Evolutionary conservation across 179 eudicot species (phyloP).

Genomic region (Actinidia arguta): DNA sequence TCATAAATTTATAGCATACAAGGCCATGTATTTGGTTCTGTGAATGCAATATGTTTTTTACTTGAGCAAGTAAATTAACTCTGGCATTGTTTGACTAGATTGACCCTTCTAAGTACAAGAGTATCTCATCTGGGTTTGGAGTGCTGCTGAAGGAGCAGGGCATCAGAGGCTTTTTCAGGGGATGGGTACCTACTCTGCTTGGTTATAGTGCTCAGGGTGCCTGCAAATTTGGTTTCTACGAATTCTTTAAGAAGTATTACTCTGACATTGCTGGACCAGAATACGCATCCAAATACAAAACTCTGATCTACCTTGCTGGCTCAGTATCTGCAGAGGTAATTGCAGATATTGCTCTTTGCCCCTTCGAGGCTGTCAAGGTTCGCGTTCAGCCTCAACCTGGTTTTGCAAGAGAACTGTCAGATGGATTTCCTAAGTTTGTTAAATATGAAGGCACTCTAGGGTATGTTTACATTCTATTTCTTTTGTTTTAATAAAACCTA

Average conservation of each 20-base stretch:
- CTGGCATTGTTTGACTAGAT: slow-evolving; percentile 42
- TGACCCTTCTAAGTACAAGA: slow-evolving; percentile 79
- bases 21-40: not conserved
- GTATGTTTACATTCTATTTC: slow-evolving; percentile 33
- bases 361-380: slow-evolving; percentile 88
- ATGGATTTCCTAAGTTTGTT: slow-evolving; percentile 81
- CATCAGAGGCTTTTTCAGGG: slow-evolving; percentile 72
- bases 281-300: slow-evolving; percentile 72
- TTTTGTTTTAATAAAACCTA: not conserved
- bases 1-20: not conserved
- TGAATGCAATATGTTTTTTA: not conserved
- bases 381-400: slow-evolving; percentile 90
- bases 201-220: slow-evolving; percentile 99
- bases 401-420: slow-evolving; percentile 77
- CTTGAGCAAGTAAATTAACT: not conserved
- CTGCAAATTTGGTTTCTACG: slow-evolving; percentile 83
- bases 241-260: slow-evolving; percentile 88
- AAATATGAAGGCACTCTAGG: slow-evolving; percentile 74
- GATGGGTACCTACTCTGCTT: slow-evolving; percentile 88
- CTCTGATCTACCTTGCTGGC: slow-evolving; percentile 80
- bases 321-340: slow-evolving; percentile 86
- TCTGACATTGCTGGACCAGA: slow-evolving; percentile 87
- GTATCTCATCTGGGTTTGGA: slow-evolving; percentile 78
- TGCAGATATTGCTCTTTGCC: slow-evolving; percentile 88
- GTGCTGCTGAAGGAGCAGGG: slow-evolving; percentile 80